Conservation (phyloP, 2,329 filamentous ascomycete genomes). For the Fusarium coicis region DNA sequence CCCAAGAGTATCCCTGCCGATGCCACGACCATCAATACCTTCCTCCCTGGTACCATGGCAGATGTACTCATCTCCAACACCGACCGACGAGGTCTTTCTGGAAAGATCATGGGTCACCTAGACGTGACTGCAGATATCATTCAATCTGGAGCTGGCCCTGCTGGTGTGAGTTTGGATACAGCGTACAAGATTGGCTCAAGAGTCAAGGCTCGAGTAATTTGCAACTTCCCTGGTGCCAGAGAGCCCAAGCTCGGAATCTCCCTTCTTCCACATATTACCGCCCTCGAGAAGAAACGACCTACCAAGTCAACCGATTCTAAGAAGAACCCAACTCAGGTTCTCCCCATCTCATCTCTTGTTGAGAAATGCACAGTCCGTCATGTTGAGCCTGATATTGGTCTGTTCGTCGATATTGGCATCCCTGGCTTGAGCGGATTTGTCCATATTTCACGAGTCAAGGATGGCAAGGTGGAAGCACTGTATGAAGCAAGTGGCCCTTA, state of each 20-base stretch:
- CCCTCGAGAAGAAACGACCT: slow-evolving; percentile 63
- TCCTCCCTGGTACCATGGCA: slow-evolving; percentile 90
- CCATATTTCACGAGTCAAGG: slow-evolving; percentile 92
- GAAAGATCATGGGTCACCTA: slow-evolving; percentile 91
- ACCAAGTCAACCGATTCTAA: slow-evolving; percentile 50
- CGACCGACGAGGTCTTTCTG: slow-evolving; percentile 77
- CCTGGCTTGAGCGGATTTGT: slow-evolving; percentile 83
- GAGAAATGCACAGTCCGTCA: slow-evolving; percentile 82
- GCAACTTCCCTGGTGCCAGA: slow-evolving; percentile 83
- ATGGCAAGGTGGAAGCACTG: slow-evolving; percentile 87
- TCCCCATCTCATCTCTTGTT: slow-evolving; percentile 79
- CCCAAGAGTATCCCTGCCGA: slow-evolving; percentile 73
- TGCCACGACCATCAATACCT: slow-evolving; percentile 88
- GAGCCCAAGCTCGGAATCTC: slow-evolving; percentile 89
- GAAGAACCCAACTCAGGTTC: slow-evolving; percentile 64
- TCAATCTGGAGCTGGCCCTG: slow-evolving; percentile 82
- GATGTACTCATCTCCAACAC: slow-evolving; percentile 85
- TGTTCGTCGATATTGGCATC: slow-evolving; percentile 78
- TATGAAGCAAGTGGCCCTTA: slow-evolving; percentile 81
- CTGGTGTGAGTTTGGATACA: slow-evolving; percentile 75
- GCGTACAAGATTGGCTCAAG: slow-evolving; percentile 87
- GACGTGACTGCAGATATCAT: slow-evolving; percentile 91
- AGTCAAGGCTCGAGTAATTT: slow-evolving; percentile 86
- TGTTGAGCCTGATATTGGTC: slow-evolving; percentile 81
- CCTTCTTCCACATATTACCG: slow-evolving; percentile 83